Conservation (phyloP, 768 basidiomycete genomes). For the Mycena vulgaris region DNA sequence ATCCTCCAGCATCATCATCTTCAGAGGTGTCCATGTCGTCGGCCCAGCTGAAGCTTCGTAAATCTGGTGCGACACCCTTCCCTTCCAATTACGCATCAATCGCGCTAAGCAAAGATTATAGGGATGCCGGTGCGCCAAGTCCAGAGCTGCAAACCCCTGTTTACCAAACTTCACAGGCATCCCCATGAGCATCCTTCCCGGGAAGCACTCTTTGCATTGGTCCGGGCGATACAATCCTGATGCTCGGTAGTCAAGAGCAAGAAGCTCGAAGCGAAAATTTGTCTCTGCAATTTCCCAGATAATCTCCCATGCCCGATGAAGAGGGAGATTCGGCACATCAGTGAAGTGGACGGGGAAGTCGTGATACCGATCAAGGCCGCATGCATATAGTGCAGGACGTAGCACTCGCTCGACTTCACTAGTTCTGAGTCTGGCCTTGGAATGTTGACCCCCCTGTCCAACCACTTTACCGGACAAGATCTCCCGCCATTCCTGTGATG, state of each 20-base stretch:
- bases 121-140: not conserved
- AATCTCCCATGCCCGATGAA: not conserved
- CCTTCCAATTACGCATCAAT: no score
- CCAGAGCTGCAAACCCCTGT: not conserved
- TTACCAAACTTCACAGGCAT: not conserved
- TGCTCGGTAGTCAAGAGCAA: not conserved
- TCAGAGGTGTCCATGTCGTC: no score
- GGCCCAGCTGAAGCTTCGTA: no score
- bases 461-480: not conserved
- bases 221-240: not conserved
- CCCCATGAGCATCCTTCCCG: not conserved
- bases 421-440: not conserved
- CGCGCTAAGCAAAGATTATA: no score
- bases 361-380: not conserved
- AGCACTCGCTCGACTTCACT: not conserved
- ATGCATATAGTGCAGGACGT: not conserved
- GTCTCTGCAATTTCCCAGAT: conserved; percentile 7
- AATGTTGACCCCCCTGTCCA: not conserved
- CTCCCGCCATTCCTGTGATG: not conserved
- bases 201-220: not conserved
- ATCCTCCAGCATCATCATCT: no score
- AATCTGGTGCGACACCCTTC: no score
- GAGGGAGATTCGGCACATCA: not conserved
- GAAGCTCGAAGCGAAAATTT: conserved; percentile 3
- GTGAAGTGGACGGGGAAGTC: not conserved